phyloP scores from a whole-genome alignment of 2,329 filamentous ascomycete genomes.

The Fusarium sp. region DNA sequence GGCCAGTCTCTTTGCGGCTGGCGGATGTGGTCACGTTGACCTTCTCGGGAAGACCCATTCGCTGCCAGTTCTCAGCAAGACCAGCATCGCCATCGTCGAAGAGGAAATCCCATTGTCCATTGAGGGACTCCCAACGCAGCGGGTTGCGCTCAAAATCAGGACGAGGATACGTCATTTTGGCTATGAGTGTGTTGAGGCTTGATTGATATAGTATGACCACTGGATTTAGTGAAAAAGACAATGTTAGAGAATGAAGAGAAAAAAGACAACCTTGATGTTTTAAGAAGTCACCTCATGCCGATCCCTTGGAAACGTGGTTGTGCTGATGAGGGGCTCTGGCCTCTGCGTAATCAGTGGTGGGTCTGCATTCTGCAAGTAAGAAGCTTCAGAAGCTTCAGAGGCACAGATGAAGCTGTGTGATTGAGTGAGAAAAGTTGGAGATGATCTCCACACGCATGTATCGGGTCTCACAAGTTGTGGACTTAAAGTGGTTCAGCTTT shows the following conservation, averaged over 20 bases:
- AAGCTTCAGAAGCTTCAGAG: slow-evolving; percentile 18
- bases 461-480: slow-evolving; percentile 24
- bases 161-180: slow-evolving; percentile 66
- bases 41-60: slow-evolving; percentile 61
- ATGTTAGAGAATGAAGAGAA: background rate
- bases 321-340: slow-evolving; percentile 34
- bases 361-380: slow-evolving; percentile 29
- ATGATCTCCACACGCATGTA: slow-evolving; percentile 37
- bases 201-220: background rate
- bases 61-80: slow-evolving; percentile 65
- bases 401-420: slow-evolving; percentile 21
- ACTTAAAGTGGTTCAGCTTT: slow-evolving; percentile 35
- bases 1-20: slow-evolving; percentile 51
- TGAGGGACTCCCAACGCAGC: slow-evolving; percentile 70
- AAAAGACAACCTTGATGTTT: slow-evolving; percentile 16
- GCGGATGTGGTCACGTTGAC: slow-evolving; percentile 49
- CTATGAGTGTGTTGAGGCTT: background rate
- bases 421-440: slow-evolving; percentile 35
- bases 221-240: slow-evolving; percentile 6
- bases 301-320: slow-evolving; percentile 18
- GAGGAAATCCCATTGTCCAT: slow-evolving; percentile 73
- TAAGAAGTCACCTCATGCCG: slow-evolving; percentile 23
- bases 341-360: slow-evolving; percentile 38
- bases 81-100: slow-evolving; percentile 76
- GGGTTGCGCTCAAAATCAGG: slow-evolving; percentile 71